Evolutionary conservation across 441 rosid genomes (phyloP), one percentile per base, ranked within the genome.

Genomic region (Pelargonium australe): DNA sequence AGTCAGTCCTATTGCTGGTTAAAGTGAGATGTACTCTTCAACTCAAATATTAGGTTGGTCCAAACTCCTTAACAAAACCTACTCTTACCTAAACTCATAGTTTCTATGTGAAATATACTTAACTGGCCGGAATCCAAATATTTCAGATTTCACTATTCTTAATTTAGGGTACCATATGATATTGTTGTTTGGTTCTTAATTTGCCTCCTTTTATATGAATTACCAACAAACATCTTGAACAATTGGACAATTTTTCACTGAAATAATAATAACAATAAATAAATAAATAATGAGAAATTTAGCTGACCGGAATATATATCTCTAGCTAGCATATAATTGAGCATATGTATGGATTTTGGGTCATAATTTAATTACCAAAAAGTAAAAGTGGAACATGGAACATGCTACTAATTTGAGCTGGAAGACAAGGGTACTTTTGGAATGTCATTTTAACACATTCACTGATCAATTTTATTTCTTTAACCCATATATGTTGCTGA

Each of bases 361-460:
- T 34, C 58, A 14, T 6, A 19, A 58, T 10, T 58, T 20, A 58
- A 20, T 58, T 58, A 75, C 37, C 62, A 70, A 63, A 51, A 51
- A 51, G 73, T 73, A 73, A 69, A 68, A 45, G 60, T 44, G 64
- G 31, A 49, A 1, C 28, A 62, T 13, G 65, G 23, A 64, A 31
- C 5, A 47, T n/a, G 66, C 58, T 11, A 45, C 55, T 64, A 45
- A 53, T 11, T 60, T 12, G 25, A 63, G 40, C 74, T 67, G 64
- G 20, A 66, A 55, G 41, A 3, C 40, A 63, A 67, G 75, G 75
- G 73, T 69, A 70, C 65, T 69, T 65, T 6, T 67, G 73, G 70
- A 78, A 75, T 71, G 75, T 72, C 78, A 69, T 37, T 53, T 20
- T 74, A 45, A 55, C 20, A 55, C 61, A 55, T 55, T 10, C 7